Conservation (phyloP, 352 stramenopile species). For the Globisporangium iwayamae region DNA sequence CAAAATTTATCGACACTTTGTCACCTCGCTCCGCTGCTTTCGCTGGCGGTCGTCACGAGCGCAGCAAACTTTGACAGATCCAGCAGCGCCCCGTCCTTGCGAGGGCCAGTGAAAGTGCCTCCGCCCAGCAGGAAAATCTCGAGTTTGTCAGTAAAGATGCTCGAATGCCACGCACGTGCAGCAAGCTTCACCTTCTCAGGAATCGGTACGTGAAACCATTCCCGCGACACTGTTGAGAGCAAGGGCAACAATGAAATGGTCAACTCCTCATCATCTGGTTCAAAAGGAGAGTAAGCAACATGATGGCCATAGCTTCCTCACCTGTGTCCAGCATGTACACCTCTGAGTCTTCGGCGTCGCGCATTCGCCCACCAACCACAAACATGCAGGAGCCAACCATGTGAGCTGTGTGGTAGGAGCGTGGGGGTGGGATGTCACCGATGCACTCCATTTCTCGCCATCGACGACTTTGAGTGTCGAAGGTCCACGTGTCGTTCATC, state of each 20-base stretch:
- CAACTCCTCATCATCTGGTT: no score
- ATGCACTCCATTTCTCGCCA: slow-evolving; percentile 42
- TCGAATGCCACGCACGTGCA: slow-evolving; percentile 67
- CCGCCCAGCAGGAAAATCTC: slow-evolving; percentile 55
- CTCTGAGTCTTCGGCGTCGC: slow-evolving; percentile 32
- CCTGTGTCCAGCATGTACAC: slow-evolving; percentile 59
- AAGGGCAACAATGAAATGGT: background rate
- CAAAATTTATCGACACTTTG: background rate
- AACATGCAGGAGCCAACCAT: slow-evolving; percentile 46
- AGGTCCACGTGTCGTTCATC: slow-evolving; percentile 70
- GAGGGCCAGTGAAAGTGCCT: slow-evolving; percentile 54
- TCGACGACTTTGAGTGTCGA: slow-evolving; percentile 26
- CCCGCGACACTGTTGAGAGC: slow-evolving; percentile 13
- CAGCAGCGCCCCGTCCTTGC: slow-evolving; percentile 48
- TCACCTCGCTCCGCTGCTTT: background rate
- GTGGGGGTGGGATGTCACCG: slow-evolving; percentile 39
- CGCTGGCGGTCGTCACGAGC: background rate
- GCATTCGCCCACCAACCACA: slow-evolving; percentile 57
- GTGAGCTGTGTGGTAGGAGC: slow-evolving; percentile 71
- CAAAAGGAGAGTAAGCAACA: no score
- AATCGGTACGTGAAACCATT: slow-evolving; percentile 50
- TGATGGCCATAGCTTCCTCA: slow-evolving; percentile 3
- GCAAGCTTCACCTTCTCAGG: slow-evolving; percentile 24
- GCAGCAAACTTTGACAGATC: slow-evolving; percentile 36
- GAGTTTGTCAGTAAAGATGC: slow-evolving; percentile 30